phyloP scores from a whole-genome alignment of 2,329 filamentous ascomycete species.

The Ceratocystiopsis brevicomis region DNA sequence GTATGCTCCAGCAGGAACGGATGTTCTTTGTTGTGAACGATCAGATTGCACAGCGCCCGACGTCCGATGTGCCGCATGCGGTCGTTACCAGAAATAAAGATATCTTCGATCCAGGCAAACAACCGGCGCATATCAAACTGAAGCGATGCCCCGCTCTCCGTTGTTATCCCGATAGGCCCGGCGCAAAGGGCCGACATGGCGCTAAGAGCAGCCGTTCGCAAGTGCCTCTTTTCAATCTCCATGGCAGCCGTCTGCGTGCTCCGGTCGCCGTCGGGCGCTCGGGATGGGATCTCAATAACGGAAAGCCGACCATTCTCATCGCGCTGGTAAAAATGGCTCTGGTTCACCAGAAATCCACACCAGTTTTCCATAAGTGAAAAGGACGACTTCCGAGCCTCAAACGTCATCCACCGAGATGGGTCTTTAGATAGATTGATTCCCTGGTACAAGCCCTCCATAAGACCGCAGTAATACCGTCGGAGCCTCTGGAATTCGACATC shows the following conservation, averaged over 20 bases:
- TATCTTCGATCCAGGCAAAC: slow-evolving; percentile 86
- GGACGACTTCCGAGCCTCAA: slow-evolving; percentile 85
- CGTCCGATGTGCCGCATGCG: slow-evolving; percentile 80
- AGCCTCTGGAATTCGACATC: slow-evolving; percentile 90
- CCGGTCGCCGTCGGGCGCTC: slow-evolving; percentile 38
- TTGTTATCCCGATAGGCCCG: slow-evolving; percentile 68
- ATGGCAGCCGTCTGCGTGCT: slow-evolving; percentile 71
- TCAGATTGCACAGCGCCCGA: slow-evolving; percentile 72
- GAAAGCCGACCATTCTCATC: slow-evolving; percentile 80
- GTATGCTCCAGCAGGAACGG: slow-evolving; percentile 74
- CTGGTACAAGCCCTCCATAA: slow-evolving; percentile 85
- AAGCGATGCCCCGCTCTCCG: slow-evolving; percentile 68
- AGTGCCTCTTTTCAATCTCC: slow-evolving; percentile 90
- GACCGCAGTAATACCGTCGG: slow-evolving; percentile 78
- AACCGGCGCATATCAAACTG: slow-evolving; percentile 87
- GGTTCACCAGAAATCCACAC: slow-evolving; percentile 93
- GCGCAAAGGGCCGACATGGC: slow-evolving; percentile 90
- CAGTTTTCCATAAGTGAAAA: slow-evolving; percentile 98
- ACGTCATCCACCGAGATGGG: slow-evolving; percentile 86
- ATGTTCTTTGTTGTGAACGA: slow-evolving; percentile 77
- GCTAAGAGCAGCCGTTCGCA: slow-evolving; percentile 76
- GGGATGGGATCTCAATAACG: slow-evolving; percentile 37
- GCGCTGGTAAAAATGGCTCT: slow-evolving; percentile 58
- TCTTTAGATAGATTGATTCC: slow-evolving; percentile 74
- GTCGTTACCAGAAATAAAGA: slow-evolving; percentile 83